phyloP scores from a whole-genome alignment of 768 basidiomycete species.

The Lactarius pseudohatsudake region DNA sequence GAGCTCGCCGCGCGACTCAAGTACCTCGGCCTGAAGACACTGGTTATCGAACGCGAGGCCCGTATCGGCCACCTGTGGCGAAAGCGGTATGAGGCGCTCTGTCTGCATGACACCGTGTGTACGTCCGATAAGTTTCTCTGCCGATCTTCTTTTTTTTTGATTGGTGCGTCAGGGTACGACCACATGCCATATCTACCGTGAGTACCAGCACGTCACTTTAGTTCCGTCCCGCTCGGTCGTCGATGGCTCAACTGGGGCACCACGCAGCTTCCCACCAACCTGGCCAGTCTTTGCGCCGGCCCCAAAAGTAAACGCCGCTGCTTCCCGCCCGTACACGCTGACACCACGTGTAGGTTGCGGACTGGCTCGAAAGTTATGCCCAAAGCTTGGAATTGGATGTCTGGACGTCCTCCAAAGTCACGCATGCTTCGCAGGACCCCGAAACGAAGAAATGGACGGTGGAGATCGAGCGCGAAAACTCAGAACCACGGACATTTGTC shows the following conservation, averaged over 20 bases:
- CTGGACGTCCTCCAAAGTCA: conserved; percentile 48
- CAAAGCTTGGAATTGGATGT: conserved; percentile 59
- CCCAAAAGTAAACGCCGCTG: conserved; percentile 31
- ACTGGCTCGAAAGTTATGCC: conserved; percentile 68
- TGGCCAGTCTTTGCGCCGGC: conserved; percentile 37
- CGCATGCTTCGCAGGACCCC: conserved; percentile 26
- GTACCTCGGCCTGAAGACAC: conserved; percentile 45
- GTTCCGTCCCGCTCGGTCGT: neutral
- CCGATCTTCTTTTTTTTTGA: conserved; percentile 11
- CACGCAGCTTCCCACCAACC: conserved; percentile 36
- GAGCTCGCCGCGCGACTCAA: conserved; percentile 61
- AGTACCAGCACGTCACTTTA: conserved; percentile 4
- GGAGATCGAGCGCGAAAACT: conserved; percentile 23
- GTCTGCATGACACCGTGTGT: conserved; percentile 69
- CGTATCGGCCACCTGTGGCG: conserved; percentile 68
- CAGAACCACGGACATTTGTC: conserved; percentile 19
- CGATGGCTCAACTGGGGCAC: neutral
- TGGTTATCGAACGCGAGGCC: conserved; percentile 62
- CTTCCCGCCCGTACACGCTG: neutral
- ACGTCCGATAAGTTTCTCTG: conserved; percentile 35
- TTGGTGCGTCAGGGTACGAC: conserved; percentile 43
- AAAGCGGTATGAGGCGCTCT: conserved; percentile 62
- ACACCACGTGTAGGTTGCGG: conserved; percentile 46
- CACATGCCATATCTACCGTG: conserved; percentile 50
- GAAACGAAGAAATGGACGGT: conserved; percentile 29